Base-by-base conservation (phyloP, 169 alveolate species). In the Plasmodium blacklocki region DNA sequence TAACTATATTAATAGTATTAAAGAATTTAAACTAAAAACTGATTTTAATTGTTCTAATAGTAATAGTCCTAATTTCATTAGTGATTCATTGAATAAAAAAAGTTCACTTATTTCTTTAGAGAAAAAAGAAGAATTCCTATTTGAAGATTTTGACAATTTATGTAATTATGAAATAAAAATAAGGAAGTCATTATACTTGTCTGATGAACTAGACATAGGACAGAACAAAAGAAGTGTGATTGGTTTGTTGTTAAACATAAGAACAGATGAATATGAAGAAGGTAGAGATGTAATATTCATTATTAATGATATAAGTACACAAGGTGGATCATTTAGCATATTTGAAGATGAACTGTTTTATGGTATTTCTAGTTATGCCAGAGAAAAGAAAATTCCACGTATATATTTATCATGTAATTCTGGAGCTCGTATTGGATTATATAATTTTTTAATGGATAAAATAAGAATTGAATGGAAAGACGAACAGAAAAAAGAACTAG, bases 341-440 rank as follows among this genome's bases (percentile, higher is more conserved):
- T 83, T 75, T 54, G 95, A 93, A 73, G 95, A 93, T 62, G 87
- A 90, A 49, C 70, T 93, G 39, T 94, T 93, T 87, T 94, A 93
- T 54, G 93, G 92, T 21, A 95, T 95, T 59, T 94, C 97, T 6
- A 93, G 93, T 70, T 93, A 90, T 49, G 95, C 98, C 5, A 94
- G 98, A 47, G 75, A 88, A 59, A 91, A 86, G 18, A 96, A 96
- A 72, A 64, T 95, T 6, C 98, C 97, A 0, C 93, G 97, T 18
- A 87, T 95, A 47, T 95, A 92, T 80, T 94, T 95, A 49, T 95
- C 97, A 2, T 93, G 95, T 85, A 95, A 95, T 89, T 91, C 95
- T 47, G 98, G 98, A 23, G 97, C 97, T 0, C 88, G 97, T 50
- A 94, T 96, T 63, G 97, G 97, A 5, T 59, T 96, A 88, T 95